Conservation (phyloP, 495 filamentous ascomycete genomes). For the Hyphodiscus hymeniophilus region DNA sequence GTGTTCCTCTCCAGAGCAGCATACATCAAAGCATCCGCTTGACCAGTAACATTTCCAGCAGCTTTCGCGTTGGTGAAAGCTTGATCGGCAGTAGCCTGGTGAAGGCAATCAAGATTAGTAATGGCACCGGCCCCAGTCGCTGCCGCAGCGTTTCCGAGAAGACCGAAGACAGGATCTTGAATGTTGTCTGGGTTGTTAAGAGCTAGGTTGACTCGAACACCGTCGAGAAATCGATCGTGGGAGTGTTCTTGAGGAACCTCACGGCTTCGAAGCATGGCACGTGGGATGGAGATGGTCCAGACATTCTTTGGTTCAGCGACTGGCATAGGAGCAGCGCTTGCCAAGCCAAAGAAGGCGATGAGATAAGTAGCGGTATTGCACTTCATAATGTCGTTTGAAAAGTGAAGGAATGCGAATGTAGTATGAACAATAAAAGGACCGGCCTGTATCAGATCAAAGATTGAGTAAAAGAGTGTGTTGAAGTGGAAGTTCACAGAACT, state of each 20-base stretch:
- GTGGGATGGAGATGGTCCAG: conserved; percentile 17
- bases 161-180: conserved; percentile 51
- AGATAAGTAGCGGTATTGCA: conserved; percentile 25
- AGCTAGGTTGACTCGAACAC: conserved; percentile 36
- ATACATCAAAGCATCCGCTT: conserved; percentile 51
- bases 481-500: conserved; percentile 17
- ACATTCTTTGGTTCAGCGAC: not conserved
- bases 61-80: conserved; percentile 64
- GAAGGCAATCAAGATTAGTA: conserved; percentile 52
- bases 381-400: conserved; percentile 25
- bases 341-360: conserved; percentile 30
- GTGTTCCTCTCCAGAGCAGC: conserved; percentile 60
- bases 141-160: conserved; percentile 55
- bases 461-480: conserved; percentile 17
- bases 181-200: conserved; percentile 55
- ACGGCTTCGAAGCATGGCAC: conserved; percentile 25
- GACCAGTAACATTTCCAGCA: conserved; percentile 45
- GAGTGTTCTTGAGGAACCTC: conserved; percentile 48
- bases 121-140: conserved; percentile 47
- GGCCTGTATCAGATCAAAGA: conserved; percentile 25
- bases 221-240: conserved; percentile 45
- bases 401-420: conserved; percentile 25
- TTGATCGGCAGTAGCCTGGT: conserved; percentile 59
- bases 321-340: conserved; percentile 22
- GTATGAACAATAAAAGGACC: conserved; percentile 26